Conservation (phyloP, 768 basidiomycete genomes). For the Mycena vitilis region DNA sequence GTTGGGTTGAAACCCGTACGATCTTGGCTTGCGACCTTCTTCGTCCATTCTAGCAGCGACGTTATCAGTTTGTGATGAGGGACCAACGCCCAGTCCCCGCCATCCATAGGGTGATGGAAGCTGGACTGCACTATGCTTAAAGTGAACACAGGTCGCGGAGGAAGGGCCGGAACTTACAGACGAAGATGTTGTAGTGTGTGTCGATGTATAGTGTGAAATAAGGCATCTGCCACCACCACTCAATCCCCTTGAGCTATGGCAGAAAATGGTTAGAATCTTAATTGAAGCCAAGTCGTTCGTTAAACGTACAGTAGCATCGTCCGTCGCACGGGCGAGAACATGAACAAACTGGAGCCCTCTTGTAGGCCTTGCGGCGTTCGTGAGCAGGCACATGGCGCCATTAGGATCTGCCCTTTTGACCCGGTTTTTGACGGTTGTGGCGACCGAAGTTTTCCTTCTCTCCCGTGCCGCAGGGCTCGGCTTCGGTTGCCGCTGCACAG, state of each 20-base stretch:
- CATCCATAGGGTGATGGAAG: constrained; percentile 19
- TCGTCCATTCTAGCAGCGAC: too few relatives aligned
- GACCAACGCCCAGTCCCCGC: constrained; percentile 1
- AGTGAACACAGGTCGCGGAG: too few relatives aligned
- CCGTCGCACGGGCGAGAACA: not conserved
- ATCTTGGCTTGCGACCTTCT: too few relatives aligned
- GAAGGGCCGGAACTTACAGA: not conserved
- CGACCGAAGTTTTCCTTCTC: too few relatives aligned
- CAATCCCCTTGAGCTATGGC: not conserved
- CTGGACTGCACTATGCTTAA: not conserved
- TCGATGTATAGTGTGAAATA: constrained; percentile 17
- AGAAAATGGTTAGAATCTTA: not conserved
- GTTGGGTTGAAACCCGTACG: not conserved
- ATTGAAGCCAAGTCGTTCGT: too few relatives aligned
- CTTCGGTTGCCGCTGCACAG: too few relatives aligned
- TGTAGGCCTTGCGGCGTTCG: not conserved
- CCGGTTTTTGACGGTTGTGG: too few relatives aligned
- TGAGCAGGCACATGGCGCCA: not conserved
- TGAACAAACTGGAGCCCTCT: not conserved
- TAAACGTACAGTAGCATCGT: not conserved
- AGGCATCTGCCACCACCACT: constrained; percentile 12
- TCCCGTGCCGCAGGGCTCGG: too few relatives aligned
- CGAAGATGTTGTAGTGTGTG: constrained; percentile 5
- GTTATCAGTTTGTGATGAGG: not conserved
- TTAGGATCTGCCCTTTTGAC: too few relatives aligned